phyloP scores from a whole-genome alignment of 2,329 filamentous ascomycete species.

The Thielaviopsis euricoi region DNA sequence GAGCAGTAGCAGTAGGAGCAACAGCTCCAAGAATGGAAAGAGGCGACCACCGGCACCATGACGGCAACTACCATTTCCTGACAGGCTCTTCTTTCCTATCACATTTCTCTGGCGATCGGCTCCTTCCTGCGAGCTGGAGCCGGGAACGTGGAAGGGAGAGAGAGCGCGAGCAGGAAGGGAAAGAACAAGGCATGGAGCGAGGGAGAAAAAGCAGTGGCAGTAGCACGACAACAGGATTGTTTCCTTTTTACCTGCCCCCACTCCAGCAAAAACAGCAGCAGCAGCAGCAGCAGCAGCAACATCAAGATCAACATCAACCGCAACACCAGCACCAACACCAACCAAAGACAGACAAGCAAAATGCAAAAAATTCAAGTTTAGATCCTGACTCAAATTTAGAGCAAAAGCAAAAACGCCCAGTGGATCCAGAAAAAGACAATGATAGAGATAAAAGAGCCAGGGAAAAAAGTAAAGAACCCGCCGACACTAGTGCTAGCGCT shows the following conservation, averaged over 20 bases:
- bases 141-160: not conserved
- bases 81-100: not conserved
- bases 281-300: not conserved
- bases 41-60: not conserved
- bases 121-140: constrained; percentile 4
- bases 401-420: not conserved
- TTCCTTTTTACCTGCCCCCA: not conserved
- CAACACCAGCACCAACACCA: not conserved
- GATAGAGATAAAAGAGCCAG: not conserved
- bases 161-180: not conserved
- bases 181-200: not conserved
- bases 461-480: not conserved
- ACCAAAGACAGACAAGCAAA: not conserved
- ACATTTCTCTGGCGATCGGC: constrained; percentile 3
- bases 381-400: too few relatives aligned
- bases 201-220: not conserved
- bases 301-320: too few relatives aligned
- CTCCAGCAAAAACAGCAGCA: not conserved
- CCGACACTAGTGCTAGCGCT: not conserved
- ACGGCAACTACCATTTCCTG: not conserved
- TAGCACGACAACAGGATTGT: not conserved
- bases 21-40: not conserved
- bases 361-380: not conserved
- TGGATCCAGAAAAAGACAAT: not conserved
- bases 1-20: not conserved